Evolutionary conservation across 2,329 filamentous ascomycete species (phyloP).

Genomic region (Xylariaceae sp.): DNA sequence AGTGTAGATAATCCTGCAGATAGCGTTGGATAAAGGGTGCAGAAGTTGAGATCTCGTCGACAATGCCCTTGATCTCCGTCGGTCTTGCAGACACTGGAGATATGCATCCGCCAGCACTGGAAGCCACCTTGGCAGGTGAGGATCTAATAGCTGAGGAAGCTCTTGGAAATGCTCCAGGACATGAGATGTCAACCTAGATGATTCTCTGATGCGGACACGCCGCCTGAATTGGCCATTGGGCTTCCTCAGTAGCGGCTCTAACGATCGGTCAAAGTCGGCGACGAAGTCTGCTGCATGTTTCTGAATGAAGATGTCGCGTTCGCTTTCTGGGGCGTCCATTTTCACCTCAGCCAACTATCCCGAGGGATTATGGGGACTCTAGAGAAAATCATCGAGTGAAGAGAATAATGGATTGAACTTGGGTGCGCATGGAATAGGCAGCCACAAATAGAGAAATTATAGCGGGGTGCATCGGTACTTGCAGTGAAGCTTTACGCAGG

Average conservation of each 20-base stretch:
- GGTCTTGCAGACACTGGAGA: conserved; percentile 57
- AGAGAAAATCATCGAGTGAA: too few species aligned
- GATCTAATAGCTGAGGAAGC: conserved; percentile 87
- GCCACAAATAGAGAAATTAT: too few species aligned
- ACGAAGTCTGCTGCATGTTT: conserved; percentile 57
- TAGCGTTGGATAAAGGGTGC: conserved; percentile 61
- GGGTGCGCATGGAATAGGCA: too few species aligned
- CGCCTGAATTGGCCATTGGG: conserved; percentile 46
- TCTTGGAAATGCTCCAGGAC: conserved; percentile 89
- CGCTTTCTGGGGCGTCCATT: conserved; percentile 60
- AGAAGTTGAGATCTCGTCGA: conserved; percentile 40
- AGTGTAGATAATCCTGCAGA: conserved; percentile 77
- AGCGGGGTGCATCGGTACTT: too few species aligned
- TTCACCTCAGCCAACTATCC: not conserved
- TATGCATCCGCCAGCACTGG: conserved; percentile 73
- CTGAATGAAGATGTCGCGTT: conserved; percentile 59
- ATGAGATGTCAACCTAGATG: conserved; percentile 42
- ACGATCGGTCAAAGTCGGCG: conserved; percentile 51
- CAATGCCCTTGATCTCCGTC: conserved; percentile 39
- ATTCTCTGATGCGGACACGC: conserved; percentile 48
- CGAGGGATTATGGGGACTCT: not conserved
- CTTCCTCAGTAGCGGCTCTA: conserved; percentile 51
- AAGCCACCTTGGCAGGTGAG: conserved; percentile 72
- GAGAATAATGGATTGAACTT: not conserved
- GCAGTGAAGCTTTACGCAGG: too few species aligned